These are phyloP conservation scores for Lizanozyma gosingica DNA, from an alignment of 1,139 yeast genomes.

Conservation along the genomic window DNA sequence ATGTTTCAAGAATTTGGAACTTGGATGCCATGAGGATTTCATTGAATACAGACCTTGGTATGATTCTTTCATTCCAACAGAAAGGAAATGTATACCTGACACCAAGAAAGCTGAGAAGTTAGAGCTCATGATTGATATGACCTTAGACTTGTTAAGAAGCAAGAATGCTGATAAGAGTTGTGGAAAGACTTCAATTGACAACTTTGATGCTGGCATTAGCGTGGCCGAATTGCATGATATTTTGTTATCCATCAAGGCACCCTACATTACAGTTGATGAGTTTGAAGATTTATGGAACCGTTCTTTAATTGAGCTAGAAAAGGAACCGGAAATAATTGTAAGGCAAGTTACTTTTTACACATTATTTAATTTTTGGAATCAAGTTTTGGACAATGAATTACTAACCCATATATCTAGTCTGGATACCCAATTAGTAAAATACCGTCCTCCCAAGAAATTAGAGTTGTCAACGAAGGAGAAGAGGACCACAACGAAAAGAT, in stretches of 20 bases:
- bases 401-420: constrained; percentile 14
- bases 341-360: constrained; percentile 51
- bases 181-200: constrained; percentile 36
- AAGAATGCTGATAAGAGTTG: constrained; percentile 65
- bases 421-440: constrained; percentile 18
- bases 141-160: constrained; percentile 57
- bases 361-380: constrained; percentile 1
- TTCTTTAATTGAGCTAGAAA: constrained; percentile 54
- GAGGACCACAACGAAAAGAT: constrained; percentile 23
- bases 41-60: constrained; percentile 47
- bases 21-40: constrained; percentile 67
- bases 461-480: constrained; percentile 24
- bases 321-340: constrained; percentile 74
- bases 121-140: constrained; percentile 57
- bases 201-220: constrained; percentile 43
- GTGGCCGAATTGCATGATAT: constrained; percentile 50
- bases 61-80: constrained; percentile 46
- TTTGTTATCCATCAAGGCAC: constrained; percentile 47
- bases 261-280: constrained; percentile 57
- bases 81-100: constrained; percentile 69
- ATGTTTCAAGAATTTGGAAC: constrained; percentile 51
- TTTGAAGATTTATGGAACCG: constrained; percentile 76
- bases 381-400: not conserved
- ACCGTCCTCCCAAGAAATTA: constrained; percentile 15
- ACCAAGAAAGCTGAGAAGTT: constrained; percentile 62